Conservation (phyloP, 164 flowering plant species). For the Sedum album region DNA sequence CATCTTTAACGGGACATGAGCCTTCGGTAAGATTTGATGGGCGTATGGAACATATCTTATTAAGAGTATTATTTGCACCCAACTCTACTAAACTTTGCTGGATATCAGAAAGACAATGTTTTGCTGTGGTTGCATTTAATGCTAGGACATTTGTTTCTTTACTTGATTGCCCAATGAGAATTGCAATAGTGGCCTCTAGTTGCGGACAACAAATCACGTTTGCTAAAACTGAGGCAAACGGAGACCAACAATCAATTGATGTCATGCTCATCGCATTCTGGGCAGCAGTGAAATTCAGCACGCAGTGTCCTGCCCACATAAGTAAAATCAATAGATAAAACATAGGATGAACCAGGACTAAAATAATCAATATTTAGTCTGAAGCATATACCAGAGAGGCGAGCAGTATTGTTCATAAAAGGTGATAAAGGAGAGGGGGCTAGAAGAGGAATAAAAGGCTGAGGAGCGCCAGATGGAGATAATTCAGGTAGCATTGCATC, state of each 20-base stretch:
- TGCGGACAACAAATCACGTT: constrained; percentile 96
- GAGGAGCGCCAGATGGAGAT: constrained; percentile 52
- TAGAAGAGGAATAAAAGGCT: constrained; percentile 71
- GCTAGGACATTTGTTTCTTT: constrained; percentile 55
- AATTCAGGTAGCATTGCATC: constrained; percentile 37
- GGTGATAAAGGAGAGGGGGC: constrained; percentile 91
- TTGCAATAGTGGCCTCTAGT: constrained; percentile 52
- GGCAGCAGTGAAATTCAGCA: constrained; percentile 62
- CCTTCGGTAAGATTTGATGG: constrained; percentile 72
- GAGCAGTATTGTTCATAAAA: constrained; percentile 57
- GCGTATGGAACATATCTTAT: constrained; percentile 55
- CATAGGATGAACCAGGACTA: neutral
- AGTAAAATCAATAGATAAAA: neutral
- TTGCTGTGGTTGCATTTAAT: constrained; percentile 50
- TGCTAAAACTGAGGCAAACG: constrained; percentile 72
- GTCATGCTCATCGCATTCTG: constrained; percentile 57
- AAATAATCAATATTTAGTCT: neutral
- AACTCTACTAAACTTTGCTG: constrained; percentile 58
- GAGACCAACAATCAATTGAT: constrained; percentile 59
- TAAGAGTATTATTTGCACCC: constrained; percentile 59
- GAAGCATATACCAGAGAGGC: constrained; percentile 62
- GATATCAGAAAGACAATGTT: constrained; percentile 75
- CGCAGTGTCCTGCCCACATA: constrained; percentile 53
- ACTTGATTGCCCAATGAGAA: constrained; percentile 82
- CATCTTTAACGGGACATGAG: constrained; percentile 76